These are phyloP conservation scores for Groenewaldozyma salmanticensis DNA, from an alignment of 805 yeast genomes.

Conservation along the genomic window DNA sequence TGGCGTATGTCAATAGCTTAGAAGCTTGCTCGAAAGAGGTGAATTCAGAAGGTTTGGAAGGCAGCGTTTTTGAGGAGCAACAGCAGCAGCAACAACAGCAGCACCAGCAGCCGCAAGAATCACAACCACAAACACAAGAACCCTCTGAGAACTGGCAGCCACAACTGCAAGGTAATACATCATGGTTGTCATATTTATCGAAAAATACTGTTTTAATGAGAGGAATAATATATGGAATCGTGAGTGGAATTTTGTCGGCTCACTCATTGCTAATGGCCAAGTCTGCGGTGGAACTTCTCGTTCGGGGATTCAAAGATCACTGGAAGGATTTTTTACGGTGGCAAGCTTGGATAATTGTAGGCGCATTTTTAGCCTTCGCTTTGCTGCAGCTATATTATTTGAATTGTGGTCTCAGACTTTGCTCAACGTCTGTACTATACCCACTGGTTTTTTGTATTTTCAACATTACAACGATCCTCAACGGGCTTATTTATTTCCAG, in stretches of 20 bases:
- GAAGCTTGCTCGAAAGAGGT: not conserved
- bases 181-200: not conserved
- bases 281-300: conserved; percentile 60
- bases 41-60: conserved; percentile 1
- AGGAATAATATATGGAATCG: conserved; percentile 57
- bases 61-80: not conserved
- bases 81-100: not conserved
- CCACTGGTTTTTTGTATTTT: conserved; percentile 81
- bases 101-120: not conserved
- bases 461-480: conserved; percentile 58
- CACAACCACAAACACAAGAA: too few species aligned
- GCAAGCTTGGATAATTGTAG: conserved; percentile 42
- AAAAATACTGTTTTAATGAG: conserved; percentile 22
- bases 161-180: too few species aligned
- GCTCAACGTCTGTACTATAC: conserved; percentile 69
- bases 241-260: conserved; percentile 73
- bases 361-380: conserved; percentile 51
- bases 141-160: too few species aligned
- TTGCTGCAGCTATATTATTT: conserved; percentile 62
- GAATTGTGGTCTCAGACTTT: conserved; percentile 59
- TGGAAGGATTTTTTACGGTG: conserved; percentile 32
- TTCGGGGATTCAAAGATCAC: conserved; percentile 33
- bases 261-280: conserved; percentile 83
- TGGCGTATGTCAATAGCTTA: conserved; percentile 12
- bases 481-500: conserved; percentile 50